phyloP scores from a whole-genome alignment of 257 asterid genomes.

The Plectranthus barbatus region DNA sequence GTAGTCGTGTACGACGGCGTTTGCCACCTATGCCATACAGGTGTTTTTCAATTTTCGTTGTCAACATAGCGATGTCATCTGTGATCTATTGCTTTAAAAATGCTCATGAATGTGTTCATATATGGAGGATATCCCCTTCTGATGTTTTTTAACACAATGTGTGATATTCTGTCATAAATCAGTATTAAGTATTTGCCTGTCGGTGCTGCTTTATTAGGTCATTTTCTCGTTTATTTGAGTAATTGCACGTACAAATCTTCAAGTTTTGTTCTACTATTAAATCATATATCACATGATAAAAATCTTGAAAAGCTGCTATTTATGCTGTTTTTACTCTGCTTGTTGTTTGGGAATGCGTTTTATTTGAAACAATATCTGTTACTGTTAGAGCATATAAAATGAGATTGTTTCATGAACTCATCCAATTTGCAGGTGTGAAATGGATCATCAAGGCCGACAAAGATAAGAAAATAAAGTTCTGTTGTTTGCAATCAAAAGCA shows the following conservation, averaged over 20 bases:
- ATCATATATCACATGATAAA: no score
- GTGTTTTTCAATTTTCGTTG: slow-evolving; percentile 1
- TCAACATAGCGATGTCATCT: background rate
- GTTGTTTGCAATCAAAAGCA: slow-evolving; percentile 87
- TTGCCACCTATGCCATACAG: slow-evolving; percentile 81
- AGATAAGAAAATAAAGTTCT: slow-evolving; percentile 74
- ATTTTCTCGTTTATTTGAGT: no score
- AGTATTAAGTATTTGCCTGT: no score
- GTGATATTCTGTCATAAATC: no score
- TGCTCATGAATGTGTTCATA: no score
- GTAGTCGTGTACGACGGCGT: slow-evolving; percentile 89
- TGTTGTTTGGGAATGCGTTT: background rate
- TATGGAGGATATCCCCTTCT: no score
- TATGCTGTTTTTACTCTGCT: no score
- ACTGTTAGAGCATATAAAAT: background rate
- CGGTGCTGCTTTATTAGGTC: no score
- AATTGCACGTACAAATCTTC: no score
- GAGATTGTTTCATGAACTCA: background rate
- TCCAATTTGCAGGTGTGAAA: slow-evolving; percentile 60
- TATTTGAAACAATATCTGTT: background rate
- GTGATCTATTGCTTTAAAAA: background rate
- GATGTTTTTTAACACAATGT: no score
- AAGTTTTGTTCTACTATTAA: no score
- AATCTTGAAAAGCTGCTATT: no score
- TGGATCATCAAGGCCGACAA: slow-evolving; percentile 69